Conservation (phyloP, 352 stramenopile genomes). For the Globisporangium mamillatum region DNA sequence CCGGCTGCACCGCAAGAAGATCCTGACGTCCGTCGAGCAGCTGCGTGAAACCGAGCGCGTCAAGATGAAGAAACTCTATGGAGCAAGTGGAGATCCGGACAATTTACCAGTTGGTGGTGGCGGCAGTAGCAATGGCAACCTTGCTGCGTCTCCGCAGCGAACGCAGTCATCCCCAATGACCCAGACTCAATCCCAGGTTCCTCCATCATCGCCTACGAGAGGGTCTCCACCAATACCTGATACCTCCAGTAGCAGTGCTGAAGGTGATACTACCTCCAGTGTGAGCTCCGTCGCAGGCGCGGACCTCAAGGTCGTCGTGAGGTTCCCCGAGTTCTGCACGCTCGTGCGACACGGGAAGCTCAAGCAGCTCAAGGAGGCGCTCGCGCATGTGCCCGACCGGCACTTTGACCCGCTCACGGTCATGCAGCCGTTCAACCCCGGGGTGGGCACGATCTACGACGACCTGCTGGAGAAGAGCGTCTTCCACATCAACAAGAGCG, state of each 20-base stretch:
- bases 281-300: slow-evolving; percentile 8
- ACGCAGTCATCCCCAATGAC: neutral
- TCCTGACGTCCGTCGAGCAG: slow-evolving; percentile 86
- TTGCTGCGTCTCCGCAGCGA: neutral
- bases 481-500: slow-evolving; percentile 88
- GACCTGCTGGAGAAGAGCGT: slow-evolving; percentile 86
- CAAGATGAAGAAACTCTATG: slow-evolving; percentile 47
- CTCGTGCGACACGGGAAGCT: slow-evolving; percentile 86
- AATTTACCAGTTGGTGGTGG: slow-evolving; percentile 3
- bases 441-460: slow-evolving; percentile 90
- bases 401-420: slow-evolving; percentile 85
- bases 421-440: slow-evolving; percentile 62
- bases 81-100: slow-evolving; percentile 13
- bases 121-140: neutral
- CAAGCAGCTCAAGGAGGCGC: slow-evolving; percentile 86
- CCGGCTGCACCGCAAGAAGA: slow-evolving; percentile 94
- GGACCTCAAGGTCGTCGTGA: slow-evolving; percentile 46
- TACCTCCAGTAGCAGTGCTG: neutral
- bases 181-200: neutral
- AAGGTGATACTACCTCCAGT: slow-evolving; percentile 1
- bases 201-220: neutral
- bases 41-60: slow-evolving; percentile 53
- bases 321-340: slow-evolving; percentile 72
- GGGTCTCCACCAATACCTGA: neutral
- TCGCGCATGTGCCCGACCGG: slow-evolving; percentile 79